Evolutionary conservation across 1,139 yeast species (phyloP).

Genomic region (Yarrowia galli): DNA sequence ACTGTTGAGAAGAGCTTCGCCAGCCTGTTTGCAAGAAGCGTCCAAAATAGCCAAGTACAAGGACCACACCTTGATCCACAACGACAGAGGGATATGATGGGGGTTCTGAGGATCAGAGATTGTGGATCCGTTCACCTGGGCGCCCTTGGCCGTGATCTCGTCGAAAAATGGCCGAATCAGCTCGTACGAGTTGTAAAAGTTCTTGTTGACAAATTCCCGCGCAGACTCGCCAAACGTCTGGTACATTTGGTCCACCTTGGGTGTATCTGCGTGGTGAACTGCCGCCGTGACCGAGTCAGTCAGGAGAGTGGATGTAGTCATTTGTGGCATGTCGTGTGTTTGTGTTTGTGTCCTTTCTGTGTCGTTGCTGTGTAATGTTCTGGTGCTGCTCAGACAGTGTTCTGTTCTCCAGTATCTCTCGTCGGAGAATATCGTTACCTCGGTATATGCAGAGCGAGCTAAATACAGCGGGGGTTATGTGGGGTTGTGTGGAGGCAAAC

Average conservation of each 20-base stretch:
- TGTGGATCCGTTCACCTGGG: conserved; percentile 39
- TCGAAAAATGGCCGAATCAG: conserved; percentile 42
- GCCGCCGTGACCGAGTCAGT: conserved; percentile 19
- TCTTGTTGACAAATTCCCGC: conserved; percentile 44
- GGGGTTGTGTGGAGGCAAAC: conserved; percentile 12
- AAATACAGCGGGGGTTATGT: conserved; percentile 22
- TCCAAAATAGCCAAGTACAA: conserved; percentile 45
- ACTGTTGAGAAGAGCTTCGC: conserved; percentile 23
- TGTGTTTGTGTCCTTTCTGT: background rate
- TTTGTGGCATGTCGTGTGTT: conserved; percentile 16
- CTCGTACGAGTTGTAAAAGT: conserved; percentile 43
- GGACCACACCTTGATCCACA: conserved; percentile 45
- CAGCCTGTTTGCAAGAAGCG: conserved; percentile 41
- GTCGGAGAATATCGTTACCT: conserved; percentile 11
- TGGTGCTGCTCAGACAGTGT: too few relatives aligned
- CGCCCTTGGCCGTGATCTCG: conserved; percentile 37
- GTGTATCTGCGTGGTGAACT: conserved; percentile 1
- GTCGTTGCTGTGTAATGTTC: background rate
- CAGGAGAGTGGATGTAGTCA: conserved; percentile 14
- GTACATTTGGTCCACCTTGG: conserved; percentile 27
- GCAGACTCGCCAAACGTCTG: conserved; percentile 37
- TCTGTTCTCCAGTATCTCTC: too few relatives aligned
- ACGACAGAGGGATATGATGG: conserved; percentile 31
- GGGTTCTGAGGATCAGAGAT: conserved; percentile 38
- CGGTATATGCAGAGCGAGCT: conserved; percentile 11